Base-by-base conservation (phyloP, 495 filamentous ascomycete genomes). In the Aspergillus nanangensis region DNA sequence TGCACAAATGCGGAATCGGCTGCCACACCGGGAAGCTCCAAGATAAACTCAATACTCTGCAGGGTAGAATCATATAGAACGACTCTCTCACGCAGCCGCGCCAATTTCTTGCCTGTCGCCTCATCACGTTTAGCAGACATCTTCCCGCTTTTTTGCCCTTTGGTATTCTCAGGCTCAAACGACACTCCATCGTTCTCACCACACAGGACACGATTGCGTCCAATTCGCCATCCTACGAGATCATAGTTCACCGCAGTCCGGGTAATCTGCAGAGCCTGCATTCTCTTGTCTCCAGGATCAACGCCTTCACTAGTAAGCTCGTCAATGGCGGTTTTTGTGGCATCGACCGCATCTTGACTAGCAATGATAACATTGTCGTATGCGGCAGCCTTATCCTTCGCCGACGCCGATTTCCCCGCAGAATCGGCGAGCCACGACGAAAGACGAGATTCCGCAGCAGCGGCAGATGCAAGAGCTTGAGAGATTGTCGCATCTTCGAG, bases 401-500 rank as follows among this genome's bases (percentile, higher is more conserved):
- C 47, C 2, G 68, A 64, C 19, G 62, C 65, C 17, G 73, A 69
- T 25, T 60, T 58, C 9, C 72, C 67, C 8, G 51, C 48, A 40
- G 50, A 43, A 5, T 58, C 60, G 5, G 52, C 48, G 66, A 80
- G 48, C 60, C 69, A 72, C 33, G 66, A 57, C 10, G 65, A 50
- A n/a, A 79, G 70, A 32, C 77, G 80, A 15, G 77, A 63, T 50
- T 78, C 76, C 27, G 77, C 69, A 15, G 72, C 66, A 4, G 71
- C 65, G 9, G 80, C 70, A 20, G 84, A 78, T 22, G 79, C 71
- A 33, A 95, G 63, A 31, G 82, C 83, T 47, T 83, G 77, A 5
- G 81, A 90, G 44, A 96, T 96, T n/a, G 89, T 82, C 17, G 92
- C 92, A 61, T 97, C 91, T 45, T 94, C 90, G 32, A 99, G 81